Conservation (phyloP, 1,284 basidiomycete species). For the Marasmius sp. region DNA sequence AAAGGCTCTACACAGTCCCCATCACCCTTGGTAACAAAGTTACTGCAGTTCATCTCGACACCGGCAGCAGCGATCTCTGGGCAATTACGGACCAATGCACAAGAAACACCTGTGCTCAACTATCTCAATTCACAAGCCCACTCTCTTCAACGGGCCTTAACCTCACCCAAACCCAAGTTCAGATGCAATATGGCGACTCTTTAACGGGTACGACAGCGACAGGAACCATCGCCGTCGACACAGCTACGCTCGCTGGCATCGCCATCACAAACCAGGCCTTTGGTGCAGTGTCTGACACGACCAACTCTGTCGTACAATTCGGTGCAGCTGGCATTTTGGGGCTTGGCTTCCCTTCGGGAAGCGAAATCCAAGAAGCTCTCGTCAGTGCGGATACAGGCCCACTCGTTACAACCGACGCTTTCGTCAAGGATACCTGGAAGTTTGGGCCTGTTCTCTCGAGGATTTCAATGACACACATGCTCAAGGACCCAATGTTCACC, state of each 20-base stretch:
- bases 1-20: slow-evolving; percentile 34
- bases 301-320: slow-evolving; percentile 33
- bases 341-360: slow-evolving; percentile 36
- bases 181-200: slow-evolving; percentile 31
- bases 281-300: slow-evolving; percentile 33
- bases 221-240: slow-evolving; percentile 35
- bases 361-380: slow-evolving; percentile 39
- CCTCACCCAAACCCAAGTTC: slow-evolving; percentile 27
- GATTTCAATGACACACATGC: slow-evolving; percentile 39
- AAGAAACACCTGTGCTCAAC: slow-evolving; percentile 19
- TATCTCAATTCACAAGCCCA: slow-evolving; percentile 6
- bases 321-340: slow-evolving; percentile 40
- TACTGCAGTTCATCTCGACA: slow-evolving; percentile 37
- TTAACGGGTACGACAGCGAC: slow-evolving; percentile 34
- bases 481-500: slow-evolving; percentile 46
- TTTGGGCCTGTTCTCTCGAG: slow-evolving; percentile 48
- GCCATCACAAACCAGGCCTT: slow-evolving; percentile 32
- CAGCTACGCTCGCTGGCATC: slow-evolving; percentile 35
- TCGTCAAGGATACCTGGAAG: slow-evolving; percentile 36
- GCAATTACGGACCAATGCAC: slow-evolving; percentile 32
- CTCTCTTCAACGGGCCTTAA: slow-evolving; percentile 25
- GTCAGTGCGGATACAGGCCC: slow-evolving; percentile 30
- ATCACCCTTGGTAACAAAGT: slow-evolving; percentile 31
- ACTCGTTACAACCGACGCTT: slow-evolving; percentile 35
- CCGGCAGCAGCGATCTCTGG: slow-evolving; percentile 41